These are phyloP conservation scores for Mycena belliarum DNA, from an alignment of 768 basidiomycete genomes.

Conservation along the genomic window DNA sequence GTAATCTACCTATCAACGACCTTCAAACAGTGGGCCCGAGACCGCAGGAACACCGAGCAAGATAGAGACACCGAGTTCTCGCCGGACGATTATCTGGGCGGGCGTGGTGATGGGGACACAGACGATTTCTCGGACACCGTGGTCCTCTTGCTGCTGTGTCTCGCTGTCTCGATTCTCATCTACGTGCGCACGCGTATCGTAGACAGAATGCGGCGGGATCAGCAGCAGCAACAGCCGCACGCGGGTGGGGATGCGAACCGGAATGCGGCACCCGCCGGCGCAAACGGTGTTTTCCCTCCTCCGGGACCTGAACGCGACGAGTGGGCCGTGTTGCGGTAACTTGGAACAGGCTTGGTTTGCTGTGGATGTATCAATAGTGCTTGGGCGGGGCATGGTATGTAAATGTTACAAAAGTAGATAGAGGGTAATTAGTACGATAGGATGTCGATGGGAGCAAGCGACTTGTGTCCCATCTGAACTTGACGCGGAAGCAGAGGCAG, in stretches of 20 bases:
- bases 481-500: too few relatives aligned
- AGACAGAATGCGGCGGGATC: constrained; percentile 68
- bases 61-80: constrained; percentile 76
- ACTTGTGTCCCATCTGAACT: background rate
- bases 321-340: constrained; percentile 62
- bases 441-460: background rate
- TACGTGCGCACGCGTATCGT: constrained; percentile 81
- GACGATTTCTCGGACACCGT: constrained; percentile 83
- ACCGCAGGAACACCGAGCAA: constrained; percentile 68
- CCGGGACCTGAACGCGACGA: constrained; percentile 63
- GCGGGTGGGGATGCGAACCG: constrained; percentile 30
- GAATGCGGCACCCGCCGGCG: constrained; percentile 27
- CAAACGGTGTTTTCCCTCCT: constrained; percentile 60
- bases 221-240: constrained; percentile 46
- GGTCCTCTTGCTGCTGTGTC: constrained; percentile 71
- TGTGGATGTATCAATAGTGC: constrained; percentile 15
- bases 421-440: constrained; percentile 4
- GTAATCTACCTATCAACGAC: background rate
- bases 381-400: background rate
- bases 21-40: constrained; percentile 67
- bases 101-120: constrained; percentile 59
- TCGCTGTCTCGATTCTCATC: constrained; percentile 71
- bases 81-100: constrained; percentile 84
- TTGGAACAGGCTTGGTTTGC: constrained; percentile 6
- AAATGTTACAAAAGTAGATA: constrained; percentile 13